Conservation (phyloP, 139 green algal species). For the Dunaliella primolecta region DNA sequence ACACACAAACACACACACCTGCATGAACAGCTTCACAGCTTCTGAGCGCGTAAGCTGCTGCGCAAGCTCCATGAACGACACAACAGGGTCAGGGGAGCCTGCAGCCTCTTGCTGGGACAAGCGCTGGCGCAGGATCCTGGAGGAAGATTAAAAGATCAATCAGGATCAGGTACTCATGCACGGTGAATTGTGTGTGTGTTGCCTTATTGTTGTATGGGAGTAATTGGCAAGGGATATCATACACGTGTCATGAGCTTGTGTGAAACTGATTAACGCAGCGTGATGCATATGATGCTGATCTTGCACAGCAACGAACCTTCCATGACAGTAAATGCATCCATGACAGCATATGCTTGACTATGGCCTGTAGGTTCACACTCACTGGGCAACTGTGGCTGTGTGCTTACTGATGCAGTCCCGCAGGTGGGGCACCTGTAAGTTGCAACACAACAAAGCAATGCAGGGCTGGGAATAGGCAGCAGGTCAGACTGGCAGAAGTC, state of each 20-base stretch:
- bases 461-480: no score
- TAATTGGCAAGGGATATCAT: not conserved
- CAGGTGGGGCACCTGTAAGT: not conserved
- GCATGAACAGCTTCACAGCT: slow-evolving; percentile 20
- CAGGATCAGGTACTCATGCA: not conserved
- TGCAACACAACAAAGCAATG: no score
- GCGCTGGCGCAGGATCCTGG: slow-evolving; percentile 8
- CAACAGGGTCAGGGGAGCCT: not conserved
- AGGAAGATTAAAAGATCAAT: not conserved
- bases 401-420: not conserved
- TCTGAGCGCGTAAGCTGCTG: slow-evolving; percentile 12
- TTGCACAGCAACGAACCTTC: no score
- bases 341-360: no score
- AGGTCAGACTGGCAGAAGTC: no score
- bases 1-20: slow-evolving; percentile 4
- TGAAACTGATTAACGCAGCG: no score
- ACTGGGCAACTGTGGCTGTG: not conserved
- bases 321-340: no score
- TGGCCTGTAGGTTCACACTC: no score
- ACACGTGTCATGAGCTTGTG: no score
- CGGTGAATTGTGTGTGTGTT: not conserved
- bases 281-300: no score
- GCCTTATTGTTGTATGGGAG: not conserved
- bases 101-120: not conserved
- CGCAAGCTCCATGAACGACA: slow-evolving; percentile 10